These are phyloP conservation scores for Hanseniaspora lachancei DNA, from an alignment of 805 yeast species.

Conservation along the genomic window DNA sequence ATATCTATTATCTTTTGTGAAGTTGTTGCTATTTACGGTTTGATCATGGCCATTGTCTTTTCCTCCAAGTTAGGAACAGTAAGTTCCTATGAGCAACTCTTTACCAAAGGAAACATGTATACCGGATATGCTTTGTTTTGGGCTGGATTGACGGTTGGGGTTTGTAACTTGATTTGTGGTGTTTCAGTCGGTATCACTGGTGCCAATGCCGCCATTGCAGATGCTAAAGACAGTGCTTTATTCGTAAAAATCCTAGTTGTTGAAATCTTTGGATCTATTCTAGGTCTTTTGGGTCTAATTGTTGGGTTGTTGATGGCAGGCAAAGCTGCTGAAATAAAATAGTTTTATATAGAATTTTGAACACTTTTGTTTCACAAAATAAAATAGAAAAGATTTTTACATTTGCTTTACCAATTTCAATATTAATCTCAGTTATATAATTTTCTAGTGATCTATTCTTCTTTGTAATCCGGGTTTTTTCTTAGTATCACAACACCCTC, in stretches of 20 bases:
- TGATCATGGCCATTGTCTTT: slow-evolving; percentile 94
- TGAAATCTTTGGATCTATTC: slow-evolving; percentile 92
- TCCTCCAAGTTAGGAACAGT: slow-evolving; percentile 68
- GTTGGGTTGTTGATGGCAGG: slow-evolving; percentile 96
- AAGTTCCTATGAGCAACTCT: slow-evolving; percentile 45
- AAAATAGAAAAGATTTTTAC: neutral
- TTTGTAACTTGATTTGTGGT: slow-evolving; percentile 90
- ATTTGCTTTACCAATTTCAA: neutral
- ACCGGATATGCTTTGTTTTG: slow-evolving; percentile 93
- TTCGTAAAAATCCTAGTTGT: slow-evolving; percentile 93
- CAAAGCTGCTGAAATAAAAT: slow-evolving; percentile 78
- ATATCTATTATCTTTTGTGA: slow-evolving; percentile 97
- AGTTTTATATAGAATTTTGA: slow-evolving; percentile 14
- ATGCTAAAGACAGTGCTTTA: slow-evolving; percentile 90
- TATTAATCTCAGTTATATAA: neutral
- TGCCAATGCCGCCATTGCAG: slow-evolving; percentile 94
- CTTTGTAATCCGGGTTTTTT: slow-evolving; percentile 78
- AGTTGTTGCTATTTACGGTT: slow-evolving; percentile 96
- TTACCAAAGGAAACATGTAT: slow-evolving; percentile 72
- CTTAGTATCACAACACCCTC: slow-evolving; percentile 89
- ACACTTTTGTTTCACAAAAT: neutral
- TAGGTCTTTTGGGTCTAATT: slow-evolving; percentile 90
- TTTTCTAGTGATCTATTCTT: slow-evolving; percentile 31
- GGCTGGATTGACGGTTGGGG: slow-evolving; percentile 96
- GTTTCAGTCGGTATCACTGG: slow-evolving; percentile 95